Percentiles rank a stretch among this genome's conserved stretches.
phyloP scores from a whole-genome alignment of 208 protist species.

The Trypanosoma lewisi region DNA sequence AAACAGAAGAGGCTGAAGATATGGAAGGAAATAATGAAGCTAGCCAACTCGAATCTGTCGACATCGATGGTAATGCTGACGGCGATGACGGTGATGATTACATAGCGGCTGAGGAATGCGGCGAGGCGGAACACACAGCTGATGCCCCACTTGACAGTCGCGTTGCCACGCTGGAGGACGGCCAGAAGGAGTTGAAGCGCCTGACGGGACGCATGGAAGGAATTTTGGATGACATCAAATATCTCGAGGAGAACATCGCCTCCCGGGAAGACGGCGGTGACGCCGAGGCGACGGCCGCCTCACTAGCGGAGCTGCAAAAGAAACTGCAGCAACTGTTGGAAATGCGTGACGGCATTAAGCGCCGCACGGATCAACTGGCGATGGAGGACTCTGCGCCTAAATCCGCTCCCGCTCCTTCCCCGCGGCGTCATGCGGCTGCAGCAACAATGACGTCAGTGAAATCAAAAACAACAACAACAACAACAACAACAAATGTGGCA shows the following conservation, averaged over 20 bases:
- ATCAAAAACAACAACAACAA: not conserved
- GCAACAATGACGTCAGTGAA: not conserved
- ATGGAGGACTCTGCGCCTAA: not conserved
- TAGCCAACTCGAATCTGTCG: not conserved
- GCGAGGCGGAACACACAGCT: not conserved
- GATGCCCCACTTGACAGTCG: not conserved
- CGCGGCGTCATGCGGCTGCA: not conserved
- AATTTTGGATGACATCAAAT: constrained; percentile 79
- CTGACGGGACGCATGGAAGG: constrained; percentile 62
- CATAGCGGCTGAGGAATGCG: constrained; percentile 2
- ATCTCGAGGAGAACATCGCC: constrained; percentile 70
- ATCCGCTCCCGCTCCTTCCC: not conserved
- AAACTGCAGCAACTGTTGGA: constrained; percentile 80
- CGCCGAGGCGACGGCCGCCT: constrained; percentile 62
- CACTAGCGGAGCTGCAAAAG: constrained; percentile 70
- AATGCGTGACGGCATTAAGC: constrained; percentile 75
- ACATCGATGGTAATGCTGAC: too few relatives aligned
- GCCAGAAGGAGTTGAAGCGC: constrained; percentile 33
- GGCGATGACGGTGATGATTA: not conserved
- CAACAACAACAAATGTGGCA: not conserved
- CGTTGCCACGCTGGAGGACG: not conserved
- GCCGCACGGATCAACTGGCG: constrained; percentile 33
- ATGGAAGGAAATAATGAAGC: not conserved
- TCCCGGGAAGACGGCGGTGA: constrained; percentile 51
- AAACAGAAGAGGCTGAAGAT: constrained; percentile 24